These are phyloP conservation scores for Lomentospora prolificans DNA, from an alignment of 2,329 filamentous ascomycete species.

Conservation along the genomic window DNA sequence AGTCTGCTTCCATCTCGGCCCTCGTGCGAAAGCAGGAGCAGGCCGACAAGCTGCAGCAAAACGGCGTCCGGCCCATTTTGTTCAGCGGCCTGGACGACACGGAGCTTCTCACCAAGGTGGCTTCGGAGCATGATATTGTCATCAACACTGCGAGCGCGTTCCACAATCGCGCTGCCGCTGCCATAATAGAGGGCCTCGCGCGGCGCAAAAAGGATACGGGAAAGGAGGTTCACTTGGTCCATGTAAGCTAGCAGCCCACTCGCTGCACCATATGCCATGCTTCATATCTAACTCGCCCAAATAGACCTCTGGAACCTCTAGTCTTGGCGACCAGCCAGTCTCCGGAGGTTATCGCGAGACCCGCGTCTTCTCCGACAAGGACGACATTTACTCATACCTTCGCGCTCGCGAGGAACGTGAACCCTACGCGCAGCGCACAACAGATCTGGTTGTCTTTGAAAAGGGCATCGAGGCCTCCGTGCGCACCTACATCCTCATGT, in stretches of 20 bases:
- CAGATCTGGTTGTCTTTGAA: conserved; percentile 32
- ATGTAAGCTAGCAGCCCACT: conserved; percentile 18
- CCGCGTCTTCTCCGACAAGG: conserved; percentile 29
- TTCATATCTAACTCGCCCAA: not conserved
- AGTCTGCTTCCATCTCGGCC: conserved; percentile 13
- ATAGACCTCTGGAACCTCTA: conserved; percentile 31
- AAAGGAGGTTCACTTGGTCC: conserved; percentile 26
- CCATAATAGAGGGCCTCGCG: conserved; percentile 31
- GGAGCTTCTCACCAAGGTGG: conserved; percentile 13
- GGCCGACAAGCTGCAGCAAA: conserved; percentile 13
- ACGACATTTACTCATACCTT: conserved; percentile 33
- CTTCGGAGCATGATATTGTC: conserved; percentile 24
- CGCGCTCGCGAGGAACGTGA: conserved; percentile 24
- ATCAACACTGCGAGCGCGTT: conserved; percentile 31
- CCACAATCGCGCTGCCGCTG: conserved; percentile 25
- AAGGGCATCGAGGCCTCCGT: conserved; percentile 27
- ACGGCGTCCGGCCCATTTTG: conserved; percentile 16
- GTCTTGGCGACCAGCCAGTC: conserved; percentile 30
- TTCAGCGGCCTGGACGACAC: conserved; percentile 17
- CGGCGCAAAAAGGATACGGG: conserved; percentile 24
- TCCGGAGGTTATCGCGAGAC: conserved; percentile 18
- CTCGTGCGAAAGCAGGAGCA: conserved; percentile 20
- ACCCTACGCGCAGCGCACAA: conserved; percentile 31
- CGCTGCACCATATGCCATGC: no score
- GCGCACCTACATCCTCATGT: conserved; percentile 34